A percentile compares a stretch with the other conserved stretches of the same genome.
These are phyloP conservation scores for Ustilago vetiveriae DNA, from an alignment of 1,284 basidiomycete genomes.

Conservation along the genomic window DNA sequence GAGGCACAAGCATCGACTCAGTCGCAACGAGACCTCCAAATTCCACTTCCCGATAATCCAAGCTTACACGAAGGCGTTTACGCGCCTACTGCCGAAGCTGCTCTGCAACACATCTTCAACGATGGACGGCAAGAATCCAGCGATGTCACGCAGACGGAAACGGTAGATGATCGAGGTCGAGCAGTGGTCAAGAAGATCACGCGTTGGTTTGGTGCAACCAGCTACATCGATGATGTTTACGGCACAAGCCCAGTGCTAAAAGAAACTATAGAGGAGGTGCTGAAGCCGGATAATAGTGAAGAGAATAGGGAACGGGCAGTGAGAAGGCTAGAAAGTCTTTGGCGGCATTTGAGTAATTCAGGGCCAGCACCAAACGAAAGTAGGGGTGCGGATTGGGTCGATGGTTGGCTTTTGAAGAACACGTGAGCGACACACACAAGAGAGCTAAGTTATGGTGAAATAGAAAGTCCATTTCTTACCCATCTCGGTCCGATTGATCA, in stretches of 20 bases:
- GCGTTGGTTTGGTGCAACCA: constrained; percentile 13
- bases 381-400: constrained; percentile 19
- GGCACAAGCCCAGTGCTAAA: constrained; percentile 12
- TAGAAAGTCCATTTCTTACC: background rate
- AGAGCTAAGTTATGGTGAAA: too few relatives aligned
- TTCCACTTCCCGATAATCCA: constrained; percentile 35
- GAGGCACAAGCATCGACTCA: constrained; percentile 26
- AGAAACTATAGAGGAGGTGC: constrained; percentile 28
- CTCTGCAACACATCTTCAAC: constrained; percentile 11
- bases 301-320: constrained; percentile 31
- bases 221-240: constrained; percentile 38
- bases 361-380: constrained; percentile 3
- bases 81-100: constrained; percentile 24
- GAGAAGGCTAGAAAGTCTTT: constrained; percentile 33
- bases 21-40: constrained; percentile 9
- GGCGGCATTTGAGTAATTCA: constrained; percentile 28
- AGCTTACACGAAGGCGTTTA: constrained; percentile 28
- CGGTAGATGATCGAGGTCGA: background rate
- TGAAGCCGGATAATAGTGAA: background rate
- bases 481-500: background rate
- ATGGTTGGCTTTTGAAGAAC: constrained; percentile 32
- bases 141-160: background rate
- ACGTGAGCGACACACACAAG: background rate
- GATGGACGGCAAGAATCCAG: constrained; percentile 6
- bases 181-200: constrained; percentile 29